phyloP scores from a whole-genome alignment of 2,329 filamentous ascomycete species.

The Phyllosticta citribraziliensis region DNA sequence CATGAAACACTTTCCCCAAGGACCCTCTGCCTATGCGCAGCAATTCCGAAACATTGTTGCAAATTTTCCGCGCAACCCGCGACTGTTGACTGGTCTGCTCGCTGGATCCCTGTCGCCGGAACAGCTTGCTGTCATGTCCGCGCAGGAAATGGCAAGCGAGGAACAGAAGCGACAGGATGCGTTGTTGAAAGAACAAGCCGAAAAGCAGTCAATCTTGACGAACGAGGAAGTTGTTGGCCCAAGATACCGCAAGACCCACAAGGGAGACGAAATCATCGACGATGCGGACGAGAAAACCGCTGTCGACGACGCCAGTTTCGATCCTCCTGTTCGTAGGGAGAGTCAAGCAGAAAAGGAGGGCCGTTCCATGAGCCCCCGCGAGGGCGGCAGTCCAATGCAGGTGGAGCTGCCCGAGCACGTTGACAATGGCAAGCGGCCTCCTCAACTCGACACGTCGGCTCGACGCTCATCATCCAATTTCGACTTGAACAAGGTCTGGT shows the following conservation, averaged over 20 bases:
- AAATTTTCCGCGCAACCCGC: constrained; percentile 82
- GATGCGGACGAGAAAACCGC: constrained; percentile 30
- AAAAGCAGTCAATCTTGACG: constrained; percentile 77
- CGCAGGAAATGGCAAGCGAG: constrained; percentile 84
- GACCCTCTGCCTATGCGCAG: constrained; percentile 42
- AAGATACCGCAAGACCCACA: constrained; percentile 42
- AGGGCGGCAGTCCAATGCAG: constrained; percentile 13
- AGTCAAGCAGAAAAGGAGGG: constrained; percentile 17
- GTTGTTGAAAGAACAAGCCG: constrained; percentile 65
- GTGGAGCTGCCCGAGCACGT: constrained; percentile 28
- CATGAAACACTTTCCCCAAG: constrained; percentile 45
- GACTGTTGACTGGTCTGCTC: constrained; percentile 68
- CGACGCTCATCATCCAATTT: constrained; percentile 55
- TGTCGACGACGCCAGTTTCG: constrained; percentile 37
- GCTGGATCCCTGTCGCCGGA: constrained; percentile 59
- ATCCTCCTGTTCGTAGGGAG: constrained; percentile 28
- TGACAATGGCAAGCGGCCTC: constrained; percentile 16
- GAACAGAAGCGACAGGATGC: constrained; percentile 73
- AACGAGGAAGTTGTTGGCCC: constrained; percentile 54
- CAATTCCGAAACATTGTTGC: constrained; percentile 69
- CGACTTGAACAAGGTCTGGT: constrained; percentile 79
- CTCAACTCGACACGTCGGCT: constrained; percentile 25
- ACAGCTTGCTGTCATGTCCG: constrained; percentile 77
- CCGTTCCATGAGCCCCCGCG: constrained; percentile 14
- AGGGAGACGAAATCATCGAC: constrained; percentile 11